Percentiles rank a stretch among this genome's conserved stretches.
Conservation (phyloP, 73 alveolate species). For the Stentor coeruleus region DNA sequence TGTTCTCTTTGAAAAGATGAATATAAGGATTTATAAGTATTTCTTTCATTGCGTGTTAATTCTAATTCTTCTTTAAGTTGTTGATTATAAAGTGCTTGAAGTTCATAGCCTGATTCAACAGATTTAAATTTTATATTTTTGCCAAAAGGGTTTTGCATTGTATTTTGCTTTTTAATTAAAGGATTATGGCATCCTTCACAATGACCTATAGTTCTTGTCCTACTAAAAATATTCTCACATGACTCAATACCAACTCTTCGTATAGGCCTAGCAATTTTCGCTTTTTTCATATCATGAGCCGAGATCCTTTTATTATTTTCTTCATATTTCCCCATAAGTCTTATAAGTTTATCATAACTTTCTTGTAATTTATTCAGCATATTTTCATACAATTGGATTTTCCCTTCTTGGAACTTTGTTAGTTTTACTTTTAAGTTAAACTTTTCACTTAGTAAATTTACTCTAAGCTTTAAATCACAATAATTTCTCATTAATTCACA, state of each 20-base stretch:
- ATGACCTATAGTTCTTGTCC: not conserved
- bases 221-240: not conserved
- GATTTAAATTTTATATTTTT: not conserved
- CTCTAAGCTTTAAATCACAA: not conserved
- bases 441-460: not conserved
- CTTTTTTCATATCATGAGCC: not conserved
- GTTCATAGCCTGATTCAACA: not conserved
- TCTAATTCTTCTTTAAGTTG: conserved; percentile 5
- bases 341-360: not conserved
- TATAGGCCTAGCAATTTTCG: not conserved
- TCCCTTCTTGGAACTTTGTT: not conserved
- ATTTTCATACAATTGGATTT: not conserved
- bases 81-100: not conserved
- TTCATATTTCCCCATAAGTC: not conserved
- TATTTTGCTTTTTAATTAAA: not conserved
- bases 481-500: conserved; percentile 9
- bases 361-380: not conserved
- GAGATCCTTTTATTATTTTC: not conserved
- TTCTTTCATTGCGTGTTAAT: too few relatives aligned
- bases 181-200: too few relatives aligned
- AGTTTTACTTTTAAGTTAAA: not conserved
- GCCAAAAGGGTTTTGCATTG: not conserved
- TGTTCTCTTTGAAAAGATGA: not conserved
- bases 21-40: not conserved
- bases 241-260: not conserved